Evolutionary conservation across 345 rosid species (phyloP), one percentile per base, ranked within the genome.

Genomic region (Murraya koenigii): DNA sequence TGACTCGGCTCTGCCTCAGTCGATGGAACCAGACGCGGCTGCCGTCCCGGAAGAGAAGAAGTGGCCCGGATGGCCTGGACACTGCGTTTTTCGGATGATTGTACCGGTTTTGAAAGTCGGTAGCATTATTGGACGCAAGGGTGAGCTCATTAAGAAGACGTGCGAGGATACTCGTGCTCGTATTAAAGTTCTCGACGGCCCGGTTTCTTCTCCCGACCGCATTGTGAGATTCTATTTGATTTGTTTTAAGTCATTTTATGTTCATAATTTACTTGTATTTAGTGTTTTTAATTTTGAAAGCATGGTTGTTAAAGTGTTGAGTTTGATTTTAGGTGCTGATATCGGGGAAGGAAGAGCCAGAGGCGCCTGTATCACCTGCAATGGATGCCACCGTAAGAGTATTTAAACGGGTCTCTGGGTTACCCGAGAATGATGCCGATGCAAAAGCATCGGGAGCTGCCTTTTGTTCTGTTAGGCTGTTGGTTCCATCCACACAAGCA

Each of bases 51-150:
- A 41, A 6, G 89, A 86, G 74, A 91, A 87, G 59, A 78, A 74
- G 80, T 93, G 98, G 98, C 96, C 93, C 14, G 94, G 98, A 30
- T 95, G 98, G 98, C 98, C 98, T 0, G 98, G 98, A 0, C 82
- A 89, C 83, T 89, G 92, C 85, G 93, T 93, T 25, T 95, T 89
- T 79, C 88, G 98, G 79, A 71, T 93, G 52, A 87, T 95, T 69
- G 94, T 95, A 49, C 97, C 96, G 58, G 92, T 90, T 10, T 41
- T 44, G 26, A 92, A 89, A 73, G 97, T 95, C 10, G 98, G 98
- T 30, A 86, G 93, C 87, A 93, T 95, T 6, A 93, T 91, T 61
- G 98, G 97, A 33, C 90, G 96, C 72, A 92, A 93, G 49, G 98
- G 98, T 19, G 97, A 93, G 74, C 85, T 93, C 39, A 86, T 95